A percentile compares a stretch with the other conserved stretches of the same genome.
Conservation (phyloP, 768 basidiomycete species). For the Suillus lakei region DNA sequence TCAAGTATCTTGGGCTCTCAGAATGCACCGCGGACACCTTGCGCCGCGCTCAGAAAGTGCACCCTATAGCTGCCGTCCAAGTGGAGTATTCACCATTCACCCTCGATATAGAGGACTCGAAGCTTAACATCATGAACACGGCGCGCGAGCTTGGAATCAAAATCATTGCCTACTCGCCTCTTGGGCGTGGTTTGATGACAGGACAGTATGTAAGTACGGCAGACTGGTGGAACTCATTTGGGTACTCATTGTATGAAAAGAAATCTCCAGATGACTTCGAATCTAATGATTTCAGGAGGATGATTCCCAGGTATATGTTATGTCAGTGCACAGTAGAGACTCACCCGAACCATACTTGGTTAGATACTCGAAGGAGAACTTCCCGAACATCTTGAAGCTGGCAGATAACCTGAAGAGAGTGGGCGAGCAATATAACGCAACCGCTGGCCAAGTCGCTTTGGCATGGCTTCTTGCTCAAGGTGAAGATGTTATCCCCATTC, state of each 20-base stretch:
- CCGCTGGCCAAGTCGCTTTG: slow-evolving; percentile 44
- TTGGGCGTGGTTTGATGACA: slow-evolving; percentile 57
- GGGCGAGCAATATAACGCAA: slow-evolving; percentile 39
- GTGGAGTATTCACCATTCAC: slow-evolving; percentile 57
- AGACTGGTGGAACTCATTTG: slow-evolving; percentile 1
- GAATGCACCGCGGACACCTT: slow-evolving; percentile 52
- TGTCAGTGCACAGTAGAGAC: slow-evolving; percentile 32
- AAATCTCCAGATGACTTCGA: slow-evolving; percentile 40
- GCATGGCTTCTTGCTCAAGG: slow-evolving; percentile 48
- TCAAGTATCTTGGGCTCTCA: slow-evolving; percentile 57
- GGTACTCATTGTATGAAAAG: slow-evolving; percentile 16
- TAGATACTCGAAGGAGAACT: slow-evolving; percentile 46
- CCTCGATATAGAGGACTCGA: slow-evolving; percentile 50
- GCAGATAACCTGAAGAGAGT: slow-evolving; percentile 37
- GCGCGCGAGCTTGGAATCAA: slow-evolving; percentile 54
- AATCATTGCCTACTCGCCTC: slow-evolving; percentile 55
- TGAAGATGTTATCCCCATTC: slow-evolving; percentile 44
- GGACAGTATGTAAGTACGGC: slow-evolving; percentile 43
- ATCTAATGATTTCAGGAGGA: slow-evolving; percentile 27
- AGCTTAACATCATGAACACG: slow-evolving; percentile 46
- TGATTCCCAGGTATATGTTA: slow-evolving; percentile 29
- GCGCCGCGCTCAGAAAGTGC: slow-evolving; percentile 53
- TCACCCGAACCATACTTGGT: slow-evolving; percentile 32
- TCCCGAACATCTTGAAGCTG: slow-evolving; percentile 47
- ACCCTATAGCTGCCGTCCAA: slow-evolving; percentile 55